phyloP scores from a whole-genome alignment of 192 early-diverging fungal genomes.

The Coemansia pectinata region DNA sequence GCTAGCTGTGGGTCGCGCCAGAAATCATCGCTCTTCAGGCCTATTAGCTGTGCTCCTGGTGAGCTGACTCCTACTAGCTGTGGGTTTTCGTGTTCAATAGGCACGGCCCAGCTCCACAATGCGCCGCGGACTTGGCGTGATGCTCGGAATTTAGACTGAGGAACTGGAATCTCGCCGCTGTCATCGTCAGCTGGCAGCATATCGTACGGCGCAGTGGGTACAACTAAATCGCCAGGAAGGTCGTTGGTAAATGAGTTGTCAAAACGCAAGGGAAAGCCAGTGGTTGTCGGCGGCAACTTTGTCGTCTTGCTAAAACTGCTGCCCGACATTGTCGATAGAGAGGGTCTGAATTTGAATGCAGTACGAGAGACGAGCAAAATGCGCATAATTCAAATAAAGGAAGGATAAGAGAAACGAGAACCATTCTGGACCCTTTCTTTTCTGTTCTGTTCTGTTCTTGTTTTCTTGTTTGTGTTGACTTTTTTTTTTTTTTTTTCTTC shows the following conservation, averaged over 20 bases:
- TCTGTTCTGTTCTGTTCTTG: not conserved
- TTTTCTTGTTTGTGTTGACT: not conserved
- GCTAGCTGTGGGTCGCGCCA: conserved; percentile 19
- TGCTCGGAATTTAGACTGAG: conserved; percentile 10
- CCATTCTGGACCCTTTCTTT: too few relatives aligned
- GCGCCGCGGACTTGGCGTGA: conserved; percentile 30
- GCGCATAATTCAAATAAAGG: not conserved
- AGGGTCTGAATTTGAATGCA: not conserved
- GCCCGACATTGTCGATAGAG: not conserved
- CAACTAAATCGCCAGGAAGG: conserved; percentile 27
- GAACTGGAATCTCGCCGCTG: not conserved
- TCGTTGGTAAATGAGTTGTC: conserved; percentile 26
- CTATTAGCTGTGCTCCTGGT: conserved; percentile 19
- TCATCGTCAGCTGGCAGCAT: not conserved
- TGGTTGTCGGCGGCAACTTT: conserved; percentile 12
- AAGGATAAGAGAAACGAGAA: too few relatives aligned
- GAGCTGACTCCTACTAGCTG: conserved; percentile 29
- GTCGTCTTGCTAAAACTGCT: conserved; percentile 5
- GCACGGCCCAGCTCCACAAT: conserved; percentile 42
- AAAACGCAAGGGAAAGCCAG: conserved; percentile 8
- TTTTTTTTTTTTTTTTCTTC: not conserved
- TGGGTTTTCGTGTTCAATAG: conserved; percentile 10
- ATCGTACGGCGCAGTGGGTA: conserved; percentile 17
- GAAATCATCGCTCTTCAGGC: conserved; percentile 8
- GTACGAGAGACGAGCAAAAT: not conserved